These are phyloP conservation scores for Dipodascopsis tothii DNA, from an alignment of 805 yeast species.

Conservation along the genomic window DNA sequence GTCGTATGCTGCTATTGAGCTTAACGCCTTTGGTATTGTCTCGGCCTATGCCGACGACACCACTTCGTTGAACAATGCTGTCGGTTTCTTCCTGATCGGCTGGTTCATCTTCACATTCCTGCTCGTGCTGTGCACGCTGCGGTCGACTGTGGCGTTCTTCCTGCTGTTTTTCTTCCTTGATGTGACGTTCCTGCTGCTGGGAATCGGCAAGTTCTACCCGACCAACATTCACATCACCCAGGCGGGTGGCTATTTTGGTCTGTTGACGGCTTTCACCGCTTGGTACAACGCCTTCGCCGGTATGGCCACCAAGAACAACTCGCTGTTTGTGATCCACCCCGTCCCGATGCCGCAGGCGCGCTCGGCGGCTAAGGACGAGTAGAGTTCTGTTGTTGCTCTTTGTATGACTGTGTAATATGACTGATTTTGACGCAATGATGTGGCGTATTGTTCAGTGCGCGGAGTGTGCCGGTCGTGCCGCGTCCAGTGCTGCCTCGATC, in stretches of 20 bases:
- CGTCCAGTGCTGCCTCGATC: too few relatives aligned
- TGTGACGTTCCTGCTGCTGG: constrained; percentile 49
- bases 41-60: constrained; percentile 42
- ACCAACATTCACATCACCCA: constrained; percentile 30
- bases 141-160: constrained; percentile 61
- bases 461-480: too few relatives aligned
- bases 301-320: constrained; percentile 50
- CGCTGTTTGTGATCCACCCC: constrained; percentile 26
- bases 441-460: too few relatives aligned
- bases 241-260: constrained; percentile 60
- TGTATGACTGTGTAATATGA: too few relatives aligned
- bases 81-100: constrained; percentile 53
- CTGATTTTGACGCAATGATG: too few relatives aligned
- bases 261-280: constrained; percentile 48
- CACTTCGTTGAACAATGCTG: constrained; percentile 36
- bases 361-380: too few relatives aligned
- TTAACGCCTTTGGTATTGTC: constrained; percentile 53
- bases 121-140: constrained; percentile 47
- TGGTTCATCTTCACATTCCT: constrained; percentile 59
- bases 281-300: constrained; percentile 62
- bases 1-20: constrained; percentile 51
- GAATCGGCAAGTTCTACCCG: constrained; percentile 43
- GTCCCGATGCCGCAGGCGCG: constrained; percentile 24
- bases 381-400: too few relatives aligned
- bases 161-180: constrained; percentile 46